phyloP scores from a whole-genome alignment of 2,329 filamentous ascomycete genomes.

The Penicillium sp. region DNA sequence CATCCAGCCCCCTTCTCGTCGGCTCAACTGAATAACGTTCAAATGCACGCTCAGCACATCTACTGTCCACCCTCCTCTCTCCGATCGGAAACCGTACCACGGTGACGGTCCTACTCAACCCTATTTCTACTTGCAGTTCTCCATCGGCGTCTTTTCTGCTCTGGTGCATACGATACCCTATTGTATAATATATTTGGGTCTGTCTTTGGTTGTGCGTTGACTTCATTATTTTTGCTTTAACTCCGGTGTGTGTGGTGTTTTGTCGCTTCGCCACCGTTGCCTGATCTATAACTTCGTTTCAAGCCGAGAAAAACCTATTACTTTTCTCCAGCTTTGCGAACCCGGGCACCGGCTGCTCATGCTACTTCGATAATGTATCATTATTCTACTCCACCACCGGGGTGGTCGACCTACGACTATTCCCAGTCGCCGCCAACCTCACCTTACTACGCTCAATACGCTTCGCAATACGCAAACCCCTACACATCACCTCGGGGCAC shows the following conservation, averaged over 20 bases:
- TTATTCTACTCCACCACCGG: slow-evolving; percentile 48
- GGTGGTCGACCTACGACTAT: slow-evolving; percentile 52
- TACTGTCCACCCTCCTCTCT: slow-evolving; percentile 40
- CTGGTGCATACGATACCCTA: slow-evolving; percentile 43
- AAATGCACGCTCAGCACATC: slow-evolving; percentile 47
- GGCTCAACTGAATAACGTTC: slow-evolving; percentile 38
- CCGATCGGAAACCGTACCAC: slow-evolving; percentile 43
- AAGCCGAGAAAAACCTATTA: not conserved
- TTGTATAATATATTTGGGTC: slow-evolving; percentile 47
- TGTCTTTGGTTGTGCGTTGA: slow-evolving; percentile 15
- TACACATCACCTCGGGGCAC: slow-evolving; percentile 46
- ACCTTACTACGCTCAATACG: slow-evolving; percentile 54
- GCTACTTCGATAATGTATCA: slow-evolving; percentile 48
- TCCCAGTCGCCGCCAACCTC: slow-evolving; percentile 52
- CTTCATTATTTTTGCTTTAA: slow-evolving; percentile 4
- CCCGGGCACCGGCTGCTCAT: slow-evolving; percentile 27
- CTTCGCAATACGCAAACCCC: slow-evolving; percentile 54
- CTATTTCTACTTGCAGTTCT: slow-evolving; percentile 18
- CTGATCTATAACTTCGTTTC: not conserved
- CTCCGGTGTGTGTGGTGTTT: slow-evolving; percentile 7
- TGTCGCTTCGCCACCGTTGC: slow-evolving; percentile 5
- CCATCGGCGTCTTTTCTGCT: slow-evolving; percentile 36
- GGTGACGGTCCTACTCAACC: slow-evolving; percentile 42
- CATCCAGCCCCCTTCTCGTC: slow-evolving; percentile 12
- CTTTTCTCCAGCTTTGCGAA: not conserved